These are phyloP conservation scores for Zygosaccharomyces gambellarensis DNA, from an alignment of 805 yeast species.

Conservation along the genomic window DNA sequence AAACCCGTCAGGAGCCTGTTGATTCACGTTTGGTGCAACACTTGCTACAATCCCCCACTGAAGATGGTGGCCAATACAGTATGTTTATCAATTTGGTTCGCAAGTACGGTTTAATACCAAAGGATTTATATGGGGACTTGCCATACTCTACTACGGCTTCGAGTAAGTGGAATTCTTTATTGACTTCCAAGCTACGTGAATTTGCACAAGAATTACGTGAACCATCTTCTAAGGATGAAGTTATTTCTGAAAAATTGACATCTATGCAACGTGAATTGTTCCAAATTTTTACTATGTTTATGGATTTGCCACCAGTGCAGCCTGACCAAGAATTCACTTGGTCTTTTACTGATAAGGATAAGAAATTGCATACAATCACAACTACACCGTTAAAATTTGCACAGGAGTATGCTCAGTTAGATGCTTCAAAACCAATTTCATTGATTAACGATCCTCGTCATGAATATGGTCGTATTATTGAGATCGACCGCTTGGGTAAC, in stretches of 20 bases:
- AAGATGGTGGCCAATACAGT: slow-evolving; percentile 87
- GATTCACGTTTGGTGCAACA: slow-evolving; percentile 69
- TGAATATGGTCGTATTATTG: slow-evolving; percentile 54
- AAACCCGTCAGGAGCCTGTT: slow-evolving; percentile 59
- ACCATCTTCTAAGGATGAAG: slow-evolving; percentile 35
- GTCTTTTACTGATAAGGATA: slow-evolving; percentile 73
- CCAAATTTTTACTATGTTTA: slow-evolving; percentile 58
- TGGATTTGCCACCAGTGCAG: slow-evolving; percentile 74
- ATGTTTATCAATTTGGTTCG: slow-evolving; percentile 73
- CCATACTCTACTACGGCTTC: slow-evolving; percentile 51
- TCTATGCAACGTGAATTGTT: slow-evolving; percentile 57
- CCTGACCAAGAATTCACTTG: slow-evolving; percentile 63
- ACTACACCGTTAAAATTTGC: slow-evolving; percentile 67
- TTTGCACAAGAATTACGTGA: slow-evolving; percentile 67
- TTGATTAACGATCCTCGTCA: slow-evolving; percentile 82
- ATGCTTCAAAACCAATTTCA: slow-evolving; percentile 53
- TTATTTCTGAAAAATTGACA: slow-evolving; percentile 40
- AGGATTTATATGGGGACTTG: slow-evolving; percentile 66
- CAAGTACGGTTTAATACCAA: slow-evolving; percentile 80
- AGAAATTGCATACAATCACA: slow-evolving; percentile 43
- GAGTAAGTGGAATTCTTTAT: slow-evolving; percentile 49
- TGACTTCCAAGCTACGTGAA: slow-evolving; percentile 70
- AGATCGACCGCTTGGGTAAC: slow-evolving; percentile 72
- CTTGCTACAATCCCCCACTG: slow-evolving; percentile 58
- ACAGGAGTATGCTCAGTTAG: slow-evolving; percentile 47